A percentile compares a stretch with the other conserved stretches of the same genome.
Conservation (phyloP, 2,329 filamentous ascomycete species). For the Aureobasidium pullulans region DNA sequence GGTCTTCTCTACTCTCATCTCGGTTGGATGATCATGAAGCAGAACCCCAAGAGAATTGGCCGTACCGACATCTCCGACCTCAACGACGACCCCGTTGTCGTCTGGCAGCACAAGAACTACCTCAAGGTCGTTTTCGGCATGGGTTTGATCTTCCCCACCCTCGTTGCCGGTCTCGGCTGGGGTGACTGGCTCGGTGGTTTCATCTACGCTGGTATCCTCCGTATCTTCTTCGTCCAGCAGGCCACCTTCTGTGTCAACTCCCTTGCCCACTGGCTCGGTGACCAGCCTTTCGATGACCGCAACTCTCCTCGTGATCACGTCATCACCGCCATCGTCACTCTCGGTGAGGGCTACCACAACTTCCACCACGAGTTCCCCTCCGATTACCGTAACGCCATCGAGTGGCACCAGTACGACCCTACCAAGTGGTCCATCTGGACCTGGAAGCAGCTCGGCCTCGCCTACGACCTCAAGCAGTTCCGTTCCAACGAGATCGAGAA, state of each 20-base stretch:
- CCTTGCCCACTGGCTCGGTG: conserved; percentile 81
- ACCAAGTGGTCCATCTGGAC: conserved; percentile 84
- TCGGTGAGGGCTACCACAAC: conserved; percentile 89
- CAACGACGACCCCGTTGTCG: conserved; percentile 76
- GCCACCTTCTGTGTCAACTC: conserved; percentile 92
- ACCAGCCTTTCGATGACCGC: conserved; percentile 87
- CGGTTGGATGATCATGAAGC: conserved; percentile 90
- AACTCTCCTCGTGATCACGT: conserved; percentile 86
- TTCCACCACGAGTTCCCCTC: conserved; percentile 94
- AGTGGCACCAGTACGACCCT: conserved; percentile 87
- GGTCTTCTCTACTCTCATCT: conserved; percentile 76
- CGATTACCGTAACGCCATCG: conserved; percentile 85
- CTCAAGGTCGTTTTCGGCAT: conserved; percentile 71
- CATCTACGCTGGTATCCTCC: conserved; percentile 76
- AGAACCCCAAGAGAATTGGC: conserved; percentile 83
- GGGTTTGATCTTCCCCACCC: conserved; percentile 66
- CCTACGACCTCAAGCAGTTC: conserved; percentile 86
- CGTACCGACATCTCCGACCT: conserved; percentile 83
- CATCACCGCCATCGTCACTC: conserved; percentile 75
- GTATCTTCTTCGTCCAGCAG: conserved; percentile 85
- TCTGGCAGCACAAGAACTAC: conserved; percentile 85
- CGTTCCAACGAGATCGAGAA: conserved; percentile 88
- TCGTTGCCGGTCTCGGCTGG: conserved; percentile 72
- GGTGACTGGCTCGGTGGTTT: conserved; percentile 75
- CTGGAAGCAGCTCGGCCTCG: conserved; percentile 78